These are phyloP conservation scores for Komagataea norvegica DNA, from an alignment of 1,139 yeast species.

Conservation along the genomic window DNA sequence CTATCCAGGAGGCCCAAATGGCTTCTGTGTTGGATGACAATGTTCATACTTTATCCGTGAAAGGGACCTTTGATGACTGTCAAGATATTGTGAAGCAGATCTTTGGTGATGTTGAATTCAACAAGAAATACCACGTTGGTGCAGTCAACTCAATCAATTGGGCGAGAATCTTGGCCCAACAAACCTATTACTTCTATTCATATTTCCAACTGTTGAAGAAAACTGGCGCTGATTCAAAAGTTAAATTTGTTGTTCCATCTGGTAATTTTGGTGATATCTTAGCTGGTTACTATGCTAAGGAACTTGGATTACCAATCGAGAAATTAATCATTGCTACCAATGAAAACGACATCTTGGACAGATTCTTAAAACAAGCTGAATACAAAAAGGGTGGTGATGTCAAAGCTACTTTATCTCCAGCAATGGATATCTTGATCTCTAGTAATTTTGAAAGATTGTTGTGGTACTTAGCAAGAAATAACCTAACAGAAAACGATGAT, in stretches of 20 bases:
- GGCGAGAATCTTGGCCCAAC: slow-evolving; percentile 98
- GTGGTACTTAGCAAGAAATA: slow-evolving; percentile 86
- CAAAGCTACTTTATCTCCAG: slow-evolving; percentile 90
- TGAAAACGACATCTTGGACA: slow-evolving; percentile 88
- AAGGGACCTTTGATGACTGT: slow-evolving; percentile 97
- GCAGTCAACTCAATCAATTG: slow-evolving; percentile 98
- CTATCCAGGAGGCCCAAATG: slow-evolving; percentile 98
- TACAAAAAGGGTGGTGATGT: slow-evolving; percentile 76
- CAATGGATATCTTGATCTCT: slow-evolving; percentile 95
- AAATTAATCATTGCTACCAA: slow-evolving; percentile 90
- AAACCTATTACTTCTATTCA: slow-evolving; percentile 91
- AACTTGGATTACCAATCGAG: slow-evolving; percentile 92
- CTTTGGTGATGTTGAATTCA: slow-evolving; percentile 85
- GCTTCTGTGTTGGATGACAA: slow-evolving; percentile 92
- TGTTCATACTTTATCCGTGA: slow-evolving; percentile 91
- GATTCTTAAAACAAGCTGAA: slow-evolving; percentile 82
- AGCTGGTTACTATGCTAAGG: slow-evolving; percentile 91
- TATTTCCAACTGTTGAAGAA: slow-evolving; percentile 67
- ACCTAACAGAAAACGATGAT: slow-evolving; percentile 50
- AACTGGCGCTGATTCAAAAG: slow-evolving; percentile 40
- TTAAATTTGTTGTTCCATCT: slow-evolving; percentile 90
- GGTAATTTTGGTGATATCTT: slow-evolving; percentile 98
- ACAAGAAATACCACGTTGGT: slow-evolving; percentile 86
- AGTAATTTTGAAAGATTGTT: slow-evolving; percentile 93
- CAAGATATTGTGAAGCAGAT: slow-evolving; percentile 93